These are phyloP conservation scores for Vitis labrusca DNA, from an alignment of 164 flowering plant species.

Conservation along the genomic window DNA sequence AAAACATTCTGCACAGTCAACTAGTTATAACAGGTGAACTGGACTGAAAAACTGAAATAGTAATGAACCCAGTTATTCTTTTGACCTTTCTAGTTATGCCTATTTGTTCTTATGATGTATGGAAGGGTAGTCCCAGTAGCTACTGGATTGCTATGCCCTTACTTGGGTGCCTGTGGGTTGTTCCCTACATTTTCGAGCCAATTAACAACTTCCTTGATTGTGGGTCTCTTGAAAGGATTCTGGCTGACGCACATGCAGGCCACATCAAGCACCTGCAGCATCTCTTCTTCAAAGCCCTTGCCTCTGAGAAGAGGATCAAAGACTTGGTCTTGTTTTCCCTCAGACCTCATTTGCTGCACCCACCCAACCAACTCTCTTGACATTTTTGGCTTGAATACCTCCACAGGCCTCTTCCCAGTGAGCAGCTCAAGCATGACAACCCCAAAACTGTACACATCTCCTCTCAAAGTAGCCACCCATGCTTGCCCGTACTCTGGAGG, in stretches of 20 bases:
- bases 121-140: constrained; percentile 2
- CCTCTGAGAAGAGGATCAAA: constrained; percentile 50
- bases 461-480: constrained; percentile 68
- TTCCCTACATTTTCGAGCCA: constrained; percentile 42
- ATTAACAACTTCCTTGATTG: constrained; percentile 60
- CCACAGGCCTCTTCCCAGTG: constrained; percentile 62
- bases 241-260: constrained; percentile 61
- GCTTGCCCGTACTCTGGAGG: constrained; percentile 75
- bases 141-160: constrained; percentile 7
- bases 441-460: constrained; percentile 71
- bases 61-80: background rate
- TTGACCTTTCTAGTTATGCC: constrained; percentile 8
- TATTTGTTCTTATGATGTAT: constrained; percentile 2
- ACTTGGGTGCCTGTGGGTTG: constrained; percentile 20
- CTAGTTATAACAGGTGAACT: background rate
- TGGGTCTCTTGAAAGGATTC: constrained; percentile 62
- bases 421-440: constrained; percentile 68
- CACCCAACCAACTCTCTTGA: constrained; percentile 61
- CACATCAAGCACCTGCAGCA: constrained; percentile 55
- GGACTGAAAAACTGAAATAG: constrained; percentile 4
- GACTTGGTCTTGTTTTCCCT: constrained; percentile 46
- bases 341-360: constrained; percentile 54
- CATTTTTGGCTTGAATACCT: constrained; percentile 45
- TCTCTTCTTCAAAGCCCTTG: constrained; percentile 55
- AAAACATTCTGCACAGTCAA: too few relatives aligned